These are phyloP conservation scores for Fusarium sp. DNA, from an alignment of 2,329 filamentous ascomycete genomes.

Conservation along the genomic window DNA sequence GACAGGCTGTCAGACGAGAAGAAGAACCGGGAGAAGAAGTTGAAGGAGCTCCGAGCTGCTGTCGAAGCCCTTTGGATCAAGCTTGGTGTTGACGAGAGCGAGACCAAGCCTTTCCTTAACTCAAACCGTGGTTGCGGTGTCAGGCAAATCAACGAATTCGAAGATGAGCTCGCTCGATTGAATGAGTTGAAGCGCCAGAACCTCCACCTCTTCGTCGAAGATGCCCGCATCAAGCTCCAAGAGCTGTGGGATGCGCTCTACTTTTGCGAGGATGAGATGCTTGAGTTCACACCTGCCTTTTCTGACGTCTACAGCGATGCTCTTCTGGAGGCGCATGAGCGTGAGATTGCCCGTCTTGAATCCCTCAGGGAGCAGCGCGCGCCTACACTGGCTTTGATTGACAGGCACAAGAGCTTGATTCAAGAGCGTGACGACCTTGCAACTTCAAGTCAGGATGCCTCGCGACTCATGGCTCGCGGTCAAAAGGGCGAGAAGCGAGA, in stretches of 20 bases:
- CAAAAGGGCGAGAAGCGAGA: conserved; percentile 95
- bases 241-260: conserved; percentile 95
- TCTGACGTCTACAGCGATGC: conserved; percentile 98
- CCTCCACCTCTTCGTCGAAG: conserved; percentile 94
- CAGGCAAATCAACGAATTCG: conserved; percentile 93
- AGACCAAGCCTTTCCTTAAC: conserved; percentile 86
- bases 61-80: conserved; percentile 93
- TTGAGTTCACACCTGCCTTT: conserved; percentile 96
- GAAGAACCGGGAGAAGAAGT: conserved; percentile 78
- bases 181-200: conserved; percentile 97
- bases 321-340: conserved; percentile 92
- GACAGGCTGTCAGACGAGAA: conserved; percentile 92
- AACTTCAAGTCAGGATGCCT: conserved; percentile 94
- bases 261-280: conserved; percentile 98
- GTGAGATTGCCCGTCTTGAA: conserved; percentile 86
- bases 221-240: conserved; percentile 88
- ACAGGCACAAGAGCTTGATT: conserved; percentile 83
- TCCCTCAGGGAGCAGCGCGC: conserved; percentile 86
- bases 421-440: conserved; percentile 87
- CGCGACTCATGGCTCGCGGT: conserved; percentile 88
- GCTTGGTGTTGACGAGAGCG: conserved; percentile 82
- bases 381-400: conserved; percentile 83
- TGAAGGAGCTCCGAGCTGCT: conserved; percentile 78
- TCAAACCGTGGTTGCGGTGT: conserved; percentile 91
- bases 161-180: conserved; percentile 86